These are phyloP conservation scores for Deuterostichococcus epilithicus DNA, from an alignment of 139 green algal species.

Conservation along the genomic window DNA sequence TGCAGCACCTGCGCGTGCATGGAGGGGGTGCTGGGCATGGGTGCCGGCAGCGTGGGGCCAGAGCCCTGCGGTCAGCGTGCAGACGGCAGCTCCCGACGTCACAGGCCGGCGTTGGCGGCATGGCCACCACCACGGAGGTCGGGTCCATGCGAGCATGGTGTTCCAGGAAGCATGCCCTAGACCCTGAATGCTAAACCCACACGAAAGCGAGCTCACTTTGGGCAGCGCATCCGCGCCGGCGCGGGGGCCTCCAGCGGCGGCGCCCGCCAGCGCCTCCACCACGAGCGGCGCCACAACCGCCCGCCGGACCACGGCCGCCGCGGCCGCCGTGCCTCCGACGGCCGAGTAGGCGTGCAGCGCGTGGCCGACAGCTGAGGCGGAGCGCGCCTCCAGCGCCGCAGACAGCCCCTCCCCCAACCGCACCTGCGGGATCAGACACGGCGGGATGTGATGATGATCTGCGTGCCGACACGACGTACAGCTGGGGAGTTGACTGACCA, in stretches of 20 bases:
- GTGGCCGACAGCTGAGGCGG: slow-evolving; percentile 44
- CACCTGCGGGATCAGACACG: too few relatives aligned
- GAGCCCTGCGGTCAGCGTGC: slow-evolving; percentile 2
- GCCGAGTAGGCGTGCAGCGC: slow-evolving; percentile 79
- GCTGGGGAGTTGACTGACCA: too few relatives aligned
- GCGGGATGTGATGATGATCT: too few relatives aligned
- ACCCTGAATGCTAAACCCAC: not conserved
- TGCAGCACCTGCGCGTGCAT: slow-evolving; percentile 19
- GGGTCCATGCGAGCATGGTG: too few relatives aligned
- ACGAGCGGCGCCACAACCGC: slow-evolving; percentile 67
- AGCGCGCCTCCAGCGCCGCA: slow-evolving; percentile 38
- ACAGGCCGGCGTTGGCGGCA: too few relatives aligned
- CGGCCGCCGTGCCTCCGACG: slow-evolving; percentile 48
- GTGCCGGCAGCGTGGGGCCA: too few relatives aligned
- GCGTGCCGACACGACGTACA: too few relatives aligned
- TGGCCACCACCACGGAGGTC: too few relatives aligned
- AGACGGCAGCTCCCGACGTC: too few relatives aligned
- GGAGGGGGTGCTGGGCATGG: too few relatives aligned
- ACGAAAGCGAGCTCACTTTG: slow-evolving; percentile 6
- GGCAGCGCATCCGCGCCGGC: not conserved
- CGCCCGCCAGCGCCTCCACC: slow-evolving; percentile 11
- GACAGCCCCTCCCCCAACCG: slow-evolving; percentile 46
- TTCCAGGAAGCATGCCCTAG: too few relatives aligned
- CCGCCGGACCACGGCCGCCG: slow-evolving; percentile 50
- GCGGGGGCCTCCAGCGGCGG: not conserved